These are phyloP conservation scores for Russula sp. DNA, from an alignment of 768 basidiomycete species.

Conservation along the genomic window DNA sequence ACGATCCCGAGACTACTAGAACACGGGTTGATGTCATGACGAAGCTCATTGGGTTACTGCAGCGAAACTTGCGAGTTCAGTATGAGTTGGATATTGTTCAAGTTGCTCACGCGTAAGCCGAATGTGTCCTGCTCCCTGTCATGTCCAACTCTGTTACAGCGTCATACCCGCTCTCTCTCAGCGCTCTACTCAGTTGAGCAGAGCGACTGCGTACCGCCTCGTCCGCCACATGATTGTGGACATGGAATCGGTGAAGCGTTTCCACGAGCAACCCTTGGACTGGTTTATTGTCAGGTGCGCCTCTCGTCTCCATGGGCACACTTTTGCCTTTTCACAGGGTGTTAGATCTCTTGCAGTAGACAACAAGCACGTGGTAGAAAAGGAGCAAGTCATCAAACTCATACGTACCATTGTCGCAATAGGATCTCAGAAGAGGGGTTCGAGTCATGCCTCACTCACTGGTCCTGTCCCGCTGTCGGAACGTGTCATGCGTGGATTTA, in stretches of 20 bases:
- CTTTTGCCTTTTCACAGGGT: slow-evolving; percentile 5
- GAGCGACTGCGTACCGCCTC: slow-evolving; percentile 78
- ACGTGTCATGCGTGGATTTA: slow-evolving; percentile 78
- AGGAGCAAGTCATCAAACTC: slow-evolving; percentile 88
- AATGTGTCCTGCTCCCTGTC: background rate
- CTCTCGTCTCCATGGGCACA: slow-evolving; percentile 4
- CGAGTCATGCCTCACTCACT: slow-evolving; percentile 36
- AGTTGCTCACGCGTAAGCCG: slow-evolving; percentile 66
- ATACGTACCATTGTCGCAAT: slow-evolving; percentile 78
- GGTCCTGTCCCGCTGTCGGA: slow-evolving; percentile 61
- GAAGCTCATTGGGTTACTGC: slow-evolving; percentile 57
- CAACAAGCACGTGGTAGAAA: slow-evolving; percentile 74
- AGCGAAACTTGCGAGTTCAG: slow-evolving; percentile 65
- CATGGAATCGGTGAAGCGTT: slow-evolving; percentile 54
- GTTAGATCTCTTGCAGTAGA: slow-evolving; percentile 78
- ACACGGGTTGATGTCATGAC: slow-evolving; percentile 58
- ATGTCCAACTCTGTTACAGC: slow-evolving; percentile 38
- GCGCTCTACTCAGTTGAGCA: slow-evolving; percentile 58
- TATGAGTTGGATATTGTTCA: slow-evolving; percentile 69
- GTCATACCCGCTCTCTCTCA: slow-evolving; percentile 78
- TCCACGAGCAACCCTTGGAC: slow-evolving; percentile 65
- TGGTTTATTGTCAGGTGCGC: slow-evolving; percentile 87
- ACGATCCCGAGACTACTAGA: slow-evolving; percentile 39
- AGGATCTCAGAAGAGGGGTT: slow-evolving; percentile 51
- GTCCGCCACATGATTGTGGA: slow-evolving; percentile 77